Base-by-base conservation (phyloP, 495 filamentous ascomycete species). In the Trichocladium antarcticum region DNA sequence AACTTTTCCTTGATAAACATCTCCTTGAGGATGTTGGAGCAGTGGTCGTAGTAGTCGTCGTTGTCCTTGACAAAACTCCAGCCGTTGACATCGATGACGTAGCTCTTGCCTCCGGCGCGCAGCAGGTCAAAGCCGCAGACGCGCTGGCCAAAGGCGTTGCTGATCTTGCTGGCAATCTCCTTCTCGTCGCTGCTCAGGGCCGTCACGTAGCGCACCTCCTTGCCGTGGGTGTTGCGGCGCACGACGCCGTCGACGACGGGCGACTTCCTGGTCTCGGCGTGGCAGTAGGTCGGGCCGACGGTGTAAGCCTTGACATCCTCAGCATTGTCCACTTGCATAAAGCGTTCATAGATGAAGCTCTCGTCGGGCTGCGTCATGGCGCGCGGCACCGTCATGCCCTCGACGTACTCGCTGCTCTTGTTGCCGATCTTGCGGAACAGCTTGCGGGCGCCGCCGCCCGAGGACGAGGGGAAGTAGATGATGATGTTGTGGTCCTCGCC, bases 51-150 rank as follows among this genome's bases (percentile, higher is more conserved):
- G 57, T 99, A 99, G 39, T 93, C 88, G 38, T 95, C 88, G 60
- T 99, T 99, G 66, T 99, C 92, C 66, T 99, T 99, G 60, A 99
- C 92, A 60, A 99, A 99, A 59, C 90, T 96, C 92, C 92, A 99
- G 15, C 92, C 92, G 64, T 99, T 99, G 51, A 99, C 93, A 60
- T 99, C 92, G 52, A 99, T 97, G 12, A 99, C 92, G 67, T 86
- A 97, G 64, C 90, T 97, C 66, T 83, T 87, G 14, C 86, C 85
- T 21, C 77, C 81, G 2, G 86, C 84, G 15, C 92, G 82, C 45
- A 99, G 76, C 57, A 99, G 76, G 62, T 99, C 92, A 61, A 99
- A 99, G 4, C 92, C 92, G 62, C 92, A 99, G 12, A 99, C 89
- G 34, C 85, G 71, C 65, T 99, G 92, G 6, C 89, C 93, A 66